These are phyloP conservation scores for Clitopilus passeckerianus DNA, from an alignment of 768 basidiomycete species.

Conservation along the genomic window DNA sequence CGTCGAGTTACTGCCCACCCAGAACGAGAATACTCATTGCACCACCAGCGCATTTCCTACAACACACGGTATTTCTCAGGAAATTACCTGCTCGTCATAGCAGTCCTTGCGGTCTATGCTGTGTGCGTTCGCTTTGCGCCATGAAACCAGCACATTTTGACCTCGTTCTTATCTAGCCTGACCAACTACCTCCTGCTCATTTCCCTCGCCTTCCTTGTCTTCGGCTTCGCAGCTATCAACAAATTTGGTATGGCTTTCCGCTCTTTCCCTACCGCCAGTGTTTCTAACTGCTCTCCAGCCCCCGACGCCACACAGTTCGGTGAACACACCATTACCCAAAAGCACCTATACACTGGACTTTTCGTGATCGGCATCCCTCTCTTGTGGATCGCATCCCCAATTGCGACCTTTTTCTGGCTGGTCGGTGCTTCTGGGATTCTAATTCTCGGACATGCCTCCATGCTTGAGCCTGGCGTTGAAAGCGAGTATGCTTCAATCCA, in stretches of 20 bases:
- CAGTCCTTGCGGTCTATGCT: slow-evolving; percentile 79
- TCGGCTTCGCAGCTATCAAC: slow-evolving; percentile 88
- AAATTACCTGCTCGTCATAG: slow-evolving; percentile 83
- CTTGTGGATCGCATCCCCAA: slow-evolving; percentile 72
- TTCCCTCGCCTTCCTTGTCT: slow-evolving; percentile 83
- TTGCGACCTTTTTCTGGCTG: slow-evolving; percentile 90
- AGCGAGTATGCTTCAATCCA: slow-evolving; percentile 85
- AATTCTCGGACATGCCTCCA: slow-evolving; percentile 79
- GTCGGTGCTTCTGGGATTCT: slow-evolving; percentile 82
- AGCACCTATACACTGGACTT: slow-evolving; percentile 80
- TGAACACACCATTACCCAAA: slow-evolving; percentile 80
- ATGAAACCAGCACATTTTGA: neutral
- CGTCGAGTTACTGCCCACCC: neutral
- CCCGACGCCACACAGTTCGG: slow-evolving; percentile 84
- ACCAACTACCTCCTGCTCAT: slow-evolving; percentile 80
- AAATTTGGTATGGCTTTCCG: slow-evolving; percentile 62
- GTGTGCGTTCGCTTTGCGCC: slow-evolving; percentile 39
- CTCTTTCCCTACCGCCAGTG: neutral
- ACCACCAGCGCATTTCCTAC: slow-evolving; percentile 79
- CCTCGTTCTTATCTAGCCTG: slow-evolving; percentile 40
- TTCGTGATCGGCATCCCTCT: slow-evolving; percentile 92
- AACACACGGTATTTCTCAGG: slow-evolving; percentile 80
- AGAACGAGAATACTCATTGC: neutral
- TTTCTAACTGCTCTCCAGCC: slow-evolving; percentile 33
- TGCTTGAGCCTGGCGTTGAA: slow-evolving; percentile 94